phyloP scores from a whole-genome alignment of 768 basidiomycete species.

The Naganishia onofrii region DNA sequence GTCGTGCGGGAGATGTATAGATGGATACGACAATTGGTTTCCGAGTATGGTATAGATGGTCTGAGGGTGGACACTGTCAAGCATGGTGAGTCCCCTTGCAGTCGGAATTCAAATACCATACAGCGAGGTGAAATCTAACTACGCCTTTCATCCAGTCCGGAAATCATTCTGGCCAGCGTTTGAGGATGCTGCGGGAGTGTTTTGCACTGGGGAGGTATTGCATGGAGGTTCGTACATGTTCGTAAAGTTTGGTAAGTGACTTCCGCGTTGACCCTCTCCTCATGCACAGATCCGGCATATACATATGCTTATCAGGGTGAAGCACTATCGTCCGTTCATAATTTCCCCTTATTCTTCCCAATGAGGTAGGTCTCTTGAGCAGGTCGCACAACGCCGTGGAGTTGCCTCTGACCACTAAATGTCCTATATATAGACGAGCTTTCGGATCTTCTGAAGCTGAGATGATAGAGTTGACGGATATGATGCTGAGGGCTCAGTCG shows the following conservation, averaged over 20 bases:
- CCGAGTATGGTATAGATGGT: slow-evolving; percentile 29
- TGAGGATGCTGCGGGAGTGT: slow-evolving; percentile 69
- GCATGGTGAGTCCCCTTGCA: slow-evolving; percentile 55
- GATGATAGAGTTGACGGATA: slow-evolving; percentile 28
- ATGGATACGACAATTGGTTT: slow-evolving; percentile 44
- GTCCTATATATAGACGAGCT: slow-evolving; percentile 17
- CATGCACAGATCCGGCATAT: slow-evolving; percentile 41
- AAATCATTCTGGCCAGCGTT: slow-evolving; percentile 74
- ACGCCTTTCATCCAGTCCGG: slow-evolving; percentile 51
- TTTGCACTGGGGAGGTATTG: slow-evolving; percentile 77
- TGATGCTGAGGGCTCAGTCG: slow-evolving; percentile 24
- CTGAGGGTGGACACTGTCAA: slow-evolving; percentile 46
- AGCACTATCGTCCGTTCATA: slow-evolving; percentile 45
- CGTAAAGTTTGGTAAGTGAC: background rate
- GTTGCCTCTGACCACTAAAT: background rate
- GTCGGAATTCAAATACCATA: background rate
- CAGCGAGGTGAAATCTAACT: background rate
- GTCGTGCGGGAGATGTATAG: slow-evolving; percentile 72
- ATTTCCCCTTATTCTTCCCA: slow-evolving; percentile 50
- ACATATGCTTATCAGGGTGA: slow-evolving; percentile 44
- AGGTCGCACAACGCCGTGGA: background rate
- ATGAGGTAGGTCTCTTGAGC: slow-evolving; percentile 37
- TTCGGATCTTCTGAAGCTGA: slow-evolving; percentile 1
- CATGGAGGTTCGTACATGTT: slow-evolving; percentile 36
- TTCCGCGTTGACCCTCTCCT: too few relatives aligned